A percentile compares a stretch with the other conserved stretches of the same genome.
Conservation (phyloP, 2,329 filamentous ascomycete genomes). For the Hymenoscyphus linearis region DNA sequence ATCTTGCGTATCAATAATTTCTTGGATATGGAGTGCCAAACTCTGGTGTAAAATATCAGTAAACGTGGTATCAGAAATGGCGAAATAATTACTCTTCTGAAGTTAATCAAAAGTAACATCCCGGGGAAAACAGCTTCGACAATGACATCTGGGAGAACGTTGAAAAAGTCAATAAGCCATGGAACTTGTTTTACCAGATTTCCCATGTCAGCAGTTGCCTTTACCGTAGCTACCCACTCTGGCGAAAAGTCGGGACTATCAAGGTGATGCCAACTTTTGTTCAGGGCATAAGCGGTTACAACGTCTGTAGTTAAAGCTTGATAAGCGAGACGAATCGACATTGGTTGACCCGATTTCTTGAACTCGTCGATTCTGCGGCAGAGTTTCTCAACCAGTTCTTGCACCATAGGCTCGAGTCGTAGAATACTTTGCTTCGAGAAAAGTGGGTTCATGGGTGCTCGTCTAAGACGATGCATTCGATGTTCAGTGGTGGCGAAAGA, state of each 20-base stretch:
- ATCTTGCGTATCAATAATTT: constrained; percentile 3
- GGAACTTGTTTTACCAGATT: constrained; percentile 20
- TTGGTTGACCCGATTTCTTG: constrained; percentile 12
- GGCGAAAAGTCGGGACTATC: constrained; percentile 21
- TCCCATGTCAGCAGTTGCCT: constrained; percentile 10
- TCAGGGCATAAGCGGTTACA: constrained; percentile 30
- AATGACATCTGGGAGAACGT: constrained; percentile 9
- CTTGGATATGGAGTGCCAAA: constrained; percentile 10
- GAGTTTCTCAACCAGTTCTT: constrained; percentile 18
- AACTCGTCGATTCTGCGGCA: constrained; percentile 19
- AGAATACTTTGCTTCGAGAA: constrained; percentile 21
- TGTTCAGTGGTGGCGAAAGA: constrained; percentile 21
- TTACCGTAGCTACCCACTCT: constrained; percentile 17
- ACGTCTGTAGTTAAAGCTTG: constrained; percentile 26
- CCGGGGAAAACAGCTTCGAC: constrained; percentile 7
- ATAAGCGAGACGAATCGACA: constrained; percentile 17
- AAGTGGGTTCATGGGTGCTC: constrained; percentile 23
- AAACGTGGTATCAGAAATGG: neutral
- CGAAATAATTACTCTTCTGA: constrained; percentile 10
- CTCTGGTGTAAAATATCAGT: neutral
- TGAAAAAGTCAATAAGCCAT: constrained; percentile 13
- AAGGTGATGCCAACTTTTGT: constrained; percentile 18
- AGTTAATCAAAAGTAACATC: constrained; percentile 15
- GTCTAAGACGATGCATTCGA: constrained; percentile 19
- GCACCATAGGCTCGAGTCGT: constrained; percentile 18